A percentile compares a stretch with the other conserved stretches of the same genome.
phyloP scores from a whole-genome alignment of 805 yeast species.

The Spencermartinsiella europaea region DNA sequence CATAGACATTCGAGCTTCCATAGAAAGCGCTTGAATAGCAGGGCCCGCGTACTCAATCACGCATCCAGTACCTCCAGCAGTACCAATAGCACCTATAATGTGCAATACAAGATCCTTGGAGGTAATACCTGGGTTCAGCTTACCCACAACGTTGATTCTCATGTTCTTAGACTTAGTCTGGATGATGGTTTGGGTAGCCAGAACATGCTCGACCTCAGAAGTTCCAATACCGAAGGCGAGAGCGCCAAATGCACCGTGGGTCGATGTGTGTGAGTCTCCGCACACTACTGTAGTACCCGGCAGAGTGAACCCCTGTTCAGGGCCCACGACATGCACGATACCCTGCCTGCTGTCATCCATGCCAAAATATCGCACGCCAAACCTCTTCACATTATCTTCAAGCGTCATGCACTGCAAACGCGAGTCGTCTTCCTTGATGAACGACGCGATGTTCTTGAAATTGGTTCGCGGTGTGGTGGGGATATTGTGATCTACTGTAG shows the following conservation, averaged over 20 bases:
- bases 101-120: slow-evolving; percentile 94
- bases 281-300: slow-evolving; percentile 99
- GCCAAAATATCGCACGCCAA: slow-evolving; percentile 88
- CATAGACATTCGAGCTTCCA: slow-evolving; percentile 99
- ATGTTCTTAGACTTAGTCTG: slow-evolving; percentile 95
- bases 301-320: slow-evolving; percentile 96
- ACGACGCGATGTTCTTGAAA: slow-evolving; percentile 67
- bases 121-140: slow-evolving; percentile 81
- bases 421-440: slow-evolving; percentile 87
- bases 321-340: slow-evolving; percentile 97
- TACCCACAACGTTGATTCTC: slow-evolving; percentile 84
- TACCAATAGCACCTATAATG: slow-evolving; percentile 94
- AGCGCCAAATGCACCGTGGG: slow-evolving; percentile 98
- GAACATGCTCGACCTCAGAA: slow-evolving; percentile 96
- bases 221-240: slow-evolving; percentile 99
- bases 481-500: slow-evolving; percentile 95
- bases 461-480: slow-evolving; percentile 86
- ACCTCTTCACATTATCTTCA: slow-evolving; percentile 87
- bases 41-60: slow-evolving; percentile 97
- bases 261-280: slow-evolving; percentile 98
- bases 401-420: slow-evolving; percentile 87
- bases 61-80: slow-evolving; percentile 98
- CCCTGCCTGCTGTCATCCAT: slow-evolving; percentile 95
- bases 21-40: slow-evolving; percentile 81
- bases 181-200: slow-evolving; percentile 91